Percentiles rank a stretch among this genome's conserved stretches.
Conservation (phyloP, 768 basidiomycete species). For the Rhizopogon salebrosus region DNA sequence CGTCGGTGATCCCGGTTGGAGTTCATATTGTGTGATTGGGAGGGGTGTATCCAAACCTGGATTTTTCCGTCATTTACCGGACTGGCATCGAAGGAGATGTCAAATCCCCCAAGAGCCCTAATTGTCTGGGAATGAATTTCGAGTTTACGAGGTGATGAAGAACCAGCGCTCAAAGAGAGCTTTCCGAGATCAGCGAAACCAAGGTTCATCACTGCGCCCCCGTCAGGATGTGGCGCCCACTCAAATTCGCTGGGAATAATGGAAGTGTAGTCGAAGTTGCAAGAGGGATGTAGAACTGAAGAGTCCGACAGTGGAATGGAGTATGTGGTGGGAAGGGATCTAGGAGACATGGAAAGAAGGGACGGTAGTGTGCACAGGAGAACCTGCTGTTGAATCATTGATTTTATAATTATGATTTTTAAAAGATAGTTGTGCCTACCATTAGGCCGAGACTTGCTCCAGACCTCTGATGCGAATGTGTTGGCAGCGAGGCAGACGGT, state of each 20-base stretch:
- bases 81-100: slow-evolving; percentile 69
- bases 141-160: slow-evolving; percentile 39
- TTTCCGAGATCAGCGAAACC: slow-evolving; percentile 36
- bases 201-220: slow-evolving; percentile 41
- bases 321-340: slow-evolving; percentile 52
- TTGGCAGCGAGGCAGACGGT: slow-evolving; percentile 26
- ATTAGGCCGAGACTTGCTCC: slow-evolving; percentile 67
- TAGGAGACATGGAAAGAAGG: slow-evolving; percentile 62
- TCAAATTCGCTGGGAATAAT: slow-evolving; percentile 50
- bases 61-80: slow-evolving; percentile 65
- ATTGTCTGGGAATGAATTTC: slow-evolving; percentile 47
- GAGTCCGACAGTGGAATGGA: slow-evolving; percentile 42
- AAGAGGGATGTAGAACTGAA: slow-evolving; percentile 31
- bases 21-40: slow-evolving; percentile 31
- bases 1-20: slow-evolving; percentile 8
- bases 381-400: slow-evolving; percentile 44
- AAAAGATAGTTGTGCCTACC: slow-evolving; percentile 39
- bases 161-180: slow-evolving; percentile 24
- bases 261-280: slow-evolving; percentile 39
- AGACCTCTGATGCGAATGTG: slow-evolving; percentile 48
- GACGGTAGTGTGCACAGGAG: slow-evolving; percentile 74
- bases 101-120: slow-evolving; percentile 47
- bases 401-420: slow-evolving; percentile 1
- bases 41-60: slow-evolving; percentile 66
- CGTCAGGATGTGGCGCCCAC: slow-evolving; percentile 38